Evolutionary conservation across 1,284 basidiomycete genomes (phyloP).

Genomic region (Cryptococcus deneoformans): DNA sequence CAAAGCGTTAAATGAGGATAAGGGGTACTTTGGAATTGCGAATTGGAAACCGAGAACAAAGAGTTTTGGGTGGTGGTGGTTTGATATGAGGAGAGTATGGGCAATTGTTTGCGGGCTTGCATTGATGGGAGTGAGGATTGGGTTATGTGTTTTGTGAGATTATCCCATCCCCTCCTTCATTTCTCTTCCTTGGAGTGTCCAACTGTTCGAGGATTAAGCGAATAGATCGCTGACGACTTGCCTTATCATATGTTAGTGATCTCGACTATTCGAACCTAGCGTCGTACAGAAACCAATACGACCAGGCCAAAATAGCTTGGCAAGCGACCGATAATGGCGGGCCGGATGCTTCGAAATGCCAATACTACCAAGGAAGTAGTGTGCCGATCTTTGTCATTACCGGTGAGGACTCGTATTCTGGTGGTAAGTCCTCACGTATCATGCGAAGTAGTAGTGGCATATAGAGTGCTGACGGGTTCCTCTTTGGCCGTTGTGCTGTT

Average conservation of each 20-base stretch:
- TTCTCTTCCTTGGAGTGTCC: background rate
- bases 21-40: constrained; percentile 19
- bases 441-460: background rate
- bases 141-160: constrained; percentile 20
- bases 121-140: constrained; percentile 19
- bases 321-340: constrained; percentile 12
- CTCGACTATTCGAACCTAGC: constrained; percentile 3
- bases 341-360: constrained; percentile 17
- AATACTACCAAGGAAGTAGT: constrained; percentile 25
- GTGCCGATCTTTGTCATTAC: constrained; percentile 20
- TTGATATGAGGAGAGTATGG: constrained; percentile 20
- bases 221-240: background rate
- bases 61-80: constrained; percentile 18
- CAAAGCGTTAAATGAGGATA: constrained; percentile 9
- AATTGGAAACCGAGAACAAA: constrained; percentile 17
- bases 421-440: constrained; percentile 12
- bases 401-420: constrained; percentile 2
- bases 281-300: constrained; percentile 19
- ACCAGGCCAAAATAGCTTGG: constrained; percentile 11
- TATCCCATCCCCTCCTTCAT: background rate
- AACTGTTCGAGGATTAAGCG: background rate
- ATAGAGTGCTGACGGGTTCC: background rate
- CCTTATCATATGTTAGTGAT: constrained; percentile 3
- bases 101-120: constrained; percentile 9
- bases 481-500: background rate